Evolutionary conservation across 768 basidiomycete genomes (phyloP), one percentile per base, ranked within the genome.

Genomic region (Kwoniella mangroviensis): DNA sequence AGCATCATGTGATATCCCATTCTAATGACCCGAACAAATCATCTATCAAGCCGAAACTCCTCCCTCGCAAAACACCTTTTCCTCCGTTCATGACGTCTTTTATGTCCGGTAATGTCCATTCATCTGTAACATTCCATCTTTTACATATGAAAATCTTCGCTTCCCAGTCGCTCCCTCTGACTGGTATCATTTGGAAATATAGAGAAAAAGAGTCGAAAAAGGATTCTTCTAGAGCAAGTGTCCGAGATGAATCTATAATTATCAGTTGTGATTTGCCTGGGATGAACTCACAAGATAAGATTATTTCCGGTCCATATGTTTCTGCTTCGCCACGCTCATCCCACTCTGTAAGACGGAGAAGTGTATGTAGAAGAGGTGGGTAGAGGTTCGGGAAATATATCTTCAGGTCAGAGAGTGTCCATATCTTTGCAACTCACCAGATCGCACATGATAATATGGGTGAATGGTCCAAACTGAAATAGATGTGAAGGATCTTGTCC

Each of bases 311-410:
- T 6, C 75, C 69, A 43, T 65, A 63, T 51, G 67, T 73, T 9
- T 63, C 62, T 19, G 68, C 70, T 9, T 59, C 58, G 17, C 62
- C 59, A 4, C 54, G 26, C 11, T 63, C 34, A n/a, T 75, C 67
- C 0, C 86, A 84, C 4, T 89, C 88, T 0, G 93, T 90, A 22
- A 94, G 85, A 22, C 90, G 87, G 3, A 96, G 83, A 13, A 95
- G 85, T 2, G 90, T 89, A 2, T 90, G 88, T 21, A 95, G 84
- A 19, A 95, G 87, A 4, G 91, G 91, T 0, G 89, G 91, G 12
- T 92, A 85, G 1, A 95, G 87, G 68, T 91, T 88, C 0, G 92
- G 91, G 77, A 94, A 94, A 82, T 95, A 95, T 13, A 95, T 88
- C 91, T 94, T n/a, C 26, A 26, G 4, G 68, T 71, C 51, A 79